Conservation (phyloP, 2,329 filamentous ascomycete genomes). For the Sphaerulina vaccinii region DNA sequence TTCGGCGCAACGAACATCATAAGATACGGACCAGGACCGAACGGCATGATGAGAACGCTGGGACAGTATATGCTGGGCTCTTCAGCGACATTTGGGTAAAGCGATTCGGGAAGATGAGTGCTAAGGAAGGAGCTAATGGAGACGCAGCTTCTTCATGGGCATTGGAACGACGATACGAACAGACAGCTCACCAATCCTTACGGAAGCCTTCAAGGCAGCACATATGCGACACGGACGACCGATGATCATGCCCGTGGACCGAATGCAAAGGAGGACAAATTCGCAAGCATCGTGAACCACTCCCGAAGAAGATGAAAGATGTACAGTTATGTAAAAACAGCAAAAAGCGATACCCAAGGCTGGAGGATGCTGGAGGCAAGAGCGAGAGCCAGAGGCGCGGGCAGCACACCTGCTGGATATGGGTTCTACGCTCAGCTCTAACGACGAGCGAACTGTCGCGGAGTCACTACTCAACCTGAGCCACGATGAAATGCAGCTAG, state of each 20-base stretch:
- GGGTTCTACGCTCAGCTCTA: neutral
- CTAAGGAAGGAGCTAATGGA: neutral
- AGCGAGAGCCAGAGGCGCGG: neutral
- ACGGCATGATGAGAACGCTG: slow-evolving; percentile 89
- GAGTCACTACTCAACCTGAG: neutral
- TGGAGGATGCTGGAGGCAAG: neutral
- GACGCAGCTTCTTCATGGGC: slow-evolving; percentile 85
- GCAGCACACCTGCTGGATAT: neutral
- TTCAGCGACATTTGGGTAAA: slow-evolving; percentile 91
- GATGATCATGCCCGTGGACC: slow-evolving; percentile 61
- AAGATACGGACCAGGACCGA: slow-evolving; percentile 86
- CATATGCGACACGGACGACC: slow-evolving; percentile 61
- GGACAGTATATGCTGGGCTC: slow-evolving; percentile 97
- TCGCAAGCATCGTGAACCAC: slow-evolving; percentile 6
- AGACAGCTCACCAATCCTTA: slow-evolving; percentile 74
- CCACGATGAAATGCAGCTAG: neutral
- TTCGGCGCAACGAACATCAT: slow-evolving; percentile 92
- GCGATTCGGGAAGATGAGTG: neutral
- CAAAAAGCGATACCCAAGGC: neutral
- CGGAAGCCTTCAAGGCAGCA: slow-evolving; percentile 73
- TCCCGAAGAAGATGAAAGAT: neutral
- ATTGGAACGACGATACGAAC: slow-evolving; percentile 96
- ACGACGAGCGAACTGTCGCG: neutral
- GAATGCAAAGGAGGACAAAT: slow-evolving; percentile 21
- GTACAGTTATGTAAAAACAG: neutral